Evolutionary conservation across 2,329 filamentous ascomycete species (phyloP), one percentile per base, ranked within the genome.

Genomic region (Colletotrichum coccodes): DNA sequence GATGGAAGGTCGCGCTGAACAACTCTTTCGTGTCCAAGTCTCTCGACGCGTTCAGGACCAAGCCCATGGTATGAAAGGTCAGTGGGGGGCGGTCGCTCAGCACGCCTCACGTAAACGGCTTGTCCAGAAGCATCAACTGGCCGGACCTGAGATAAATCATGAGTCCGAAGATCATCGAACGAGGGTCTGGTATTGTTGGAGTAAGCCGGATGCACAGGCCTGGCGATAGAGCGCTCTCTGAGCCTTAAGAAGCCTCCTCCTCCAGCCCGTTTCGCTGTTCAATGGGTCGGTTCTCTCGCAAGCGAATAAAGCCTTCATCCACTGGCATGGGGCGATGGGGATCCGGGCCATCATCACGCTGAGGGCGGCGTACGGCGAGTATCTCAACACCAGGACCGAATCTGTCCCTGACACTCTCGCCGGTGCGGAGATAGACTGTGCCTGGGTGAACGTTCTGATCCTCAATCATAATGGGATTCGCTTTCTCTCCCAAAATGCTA

Each of bases 381-480:
- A 72, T 70, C 38, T 68, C 65, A 11, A 63, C 53, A 50, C 71
- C 58, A 28, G 68, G 60, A 38, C 60, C 62, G 36, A 72, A 64
- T 59, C 61, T 46, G 60, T 61, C 60, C 38, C 71, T 64, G 72
- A 69, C 40, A 81, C 73, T 64, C 77, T 78, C 70, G 79, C 80
- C 68, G 79, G 60, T 81, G 80, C 18, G 79, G 78, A 63, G 50
- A n/a, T 56, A 42, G 36, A 68, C 21, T n/a, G 46, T 47, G 26
- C 54, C 47, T 21, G 36, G 38, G 18, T 40, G 63, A 34, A 49
- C 26, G 26, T 79, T 79, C 34, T 79, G 76, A 71, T 82, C 79
- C 70, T 82, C 79, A 80, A 83, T 82, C 71, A 81, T 60, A 53
- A 81, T 75, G 21, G 77, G 77, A 26, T 76, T 78, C n/a, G 73